A percentile compares a stretch with the other conserved stretches of the same genome.
Evolutionary conservation across 768 basidiomycete species (phyloP).

Genomic region (Gloeopeniophorella convolvens): DNA sequence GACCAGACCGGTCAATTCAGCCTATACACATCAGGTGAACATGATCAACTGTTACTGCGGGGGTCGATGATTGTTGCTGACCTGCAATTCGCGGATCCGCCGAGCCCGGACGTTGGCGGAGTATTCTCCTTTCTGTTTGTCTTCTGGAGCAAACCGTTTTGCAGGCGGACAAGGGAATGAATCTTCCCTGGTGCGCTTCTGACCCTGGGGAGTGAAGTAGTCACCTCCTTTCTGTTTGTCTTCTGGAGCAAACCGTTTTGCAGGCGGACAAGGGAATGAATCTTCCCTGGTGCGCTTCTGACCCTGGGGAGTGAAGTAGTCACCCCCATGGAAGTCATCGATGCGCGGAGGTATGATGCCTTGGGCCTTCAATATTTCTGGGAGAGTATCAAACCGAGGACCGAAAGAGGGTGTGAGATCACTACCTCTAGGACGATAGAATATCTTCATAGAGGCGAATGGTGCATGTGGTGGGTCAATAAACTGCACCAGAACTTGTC

Average conservation of each 20-base stretch:
- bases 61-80: not conserved
- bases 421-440: conserved; percentile 14
- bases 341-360: conserved; percentile 7
- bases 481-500: not conserved
- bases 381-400: not conserved
- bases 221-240: not conserved
- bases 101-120: not conserved
- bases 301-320: not conserved
- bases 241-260: not conserved
- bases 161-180: not conserved
- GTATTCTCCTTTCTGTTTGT: not conserved
- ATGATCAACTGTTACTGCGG: not conserved
- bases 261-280: not conserved
- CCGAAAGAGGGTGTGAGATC: not conserved
- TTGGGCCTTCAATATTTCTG: conserved; percentile 11
- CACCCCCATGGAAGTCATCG: too few relatives aligned
- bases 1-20: not conserved
- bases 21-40: not conserved
- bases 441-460: conserved; percentile 1
- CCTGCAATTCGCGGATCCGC: conserved; percentile 12
- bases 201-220: not conserved
- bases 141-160: not conserved
- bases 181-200: conserved; percentile 6
- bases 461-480: not conserved
- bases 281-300: conserved; percentile 7